phyloP scores from a whole-genome alignment of 345 rosid genomes.

The Populus pruinosa region DNA sequence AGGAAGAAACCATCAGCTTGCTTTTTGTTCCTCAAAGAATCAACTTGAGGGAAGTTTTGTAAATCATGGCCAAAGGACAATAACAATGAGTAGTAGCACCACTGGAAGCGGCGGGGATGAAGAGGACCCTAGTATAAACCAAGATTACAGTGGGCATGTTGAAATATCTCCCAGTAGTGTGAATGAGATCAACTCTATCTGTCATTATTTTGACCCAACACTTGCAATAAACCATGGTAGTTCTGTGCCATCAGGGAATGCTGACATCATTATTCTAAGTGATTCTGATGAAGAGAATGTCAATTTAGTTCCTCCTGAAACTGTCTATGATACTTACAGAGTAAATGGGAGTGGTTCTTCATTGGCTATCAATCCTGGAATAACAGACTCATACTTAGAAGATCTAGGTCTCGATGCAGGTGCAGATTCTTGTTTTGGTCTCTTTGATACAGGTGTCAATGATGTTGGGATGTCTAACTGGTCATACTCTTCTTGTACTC shows the following conservation, averaged over 20 bases:
- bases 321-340: conserved; percentile 7
- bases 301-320: conserved; percentile 11
- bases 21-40: conserved; percentile 12
- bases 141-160: conserved; percentile 10
- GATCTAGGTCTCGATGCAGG: conserved; percentile 19
- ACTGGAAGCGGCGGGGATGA: conserved; percentile 15
- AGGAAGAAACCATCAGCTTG: conserved; percentile 8
- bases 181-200: conserved; percentile 13
- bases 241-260: conserved; percentile 9
- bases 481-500: conserved; percentile 15
- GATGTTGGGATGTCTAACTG: conserved; percentile 21
- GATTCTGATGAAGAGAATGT: conserved; percentile 40
- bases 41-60: conserved; percentile 1
- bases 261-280: conserved; percentile 30
- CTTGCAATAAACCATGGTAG: not conserved
- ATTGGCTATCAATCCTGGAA: conserved; percentile 6
- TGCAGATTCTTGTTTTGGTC: conserved; percentile 15
- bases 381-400: conserved; percentile 14
- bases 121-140: conserved; percentile 28
- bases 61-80: conserved; percentile 5
- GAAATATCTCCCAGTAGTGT: conserved; percentile 3
- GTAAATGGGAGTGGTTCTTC: not conserved
- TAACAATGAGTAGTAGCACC: conserved; percentile 25
- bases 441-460: conserved; percentile 16
- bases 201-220: conserved; percentile 9